These are phyloP conservation scores for Sonneratia caseolaris DNA, from an alignment of 345 rosid species.

Conservation along the genomic window DNA sequence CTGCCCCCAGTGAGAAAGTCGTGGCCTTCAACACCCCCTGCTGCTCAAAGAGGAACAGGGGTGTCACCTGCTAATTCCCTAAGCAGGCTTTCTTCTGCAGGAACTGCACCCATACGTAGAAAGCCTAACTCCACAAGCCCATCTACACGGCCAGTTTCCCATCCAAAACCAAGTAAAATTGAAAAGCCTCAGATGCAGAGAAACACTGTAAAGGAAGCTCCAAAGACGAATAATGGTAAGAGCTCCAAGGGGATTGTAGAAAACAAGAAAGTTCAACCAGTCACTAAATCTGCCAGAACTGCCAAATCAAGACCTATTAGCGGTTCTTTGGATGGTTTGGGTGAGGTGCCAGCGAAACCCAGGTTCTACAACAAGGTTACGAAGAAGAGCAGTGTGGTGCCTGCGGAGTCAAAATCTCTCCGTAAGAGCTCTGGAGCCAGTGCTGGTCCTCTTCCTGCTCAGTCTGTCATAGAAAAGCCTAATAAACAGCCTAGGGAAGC, in stretches of 20 bases:
- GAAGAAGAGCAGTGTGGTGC: conserved; percentile 52
- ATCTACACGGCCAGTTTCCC: conserved; percentile 22
- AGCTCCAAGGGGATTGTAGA: conserved; percentile 19
- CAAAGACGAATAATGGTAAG: conserved; percentile 9
- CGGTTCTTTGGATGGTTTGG: conserved; percentile 24
- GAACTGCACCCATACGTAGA: conserved; percentile 26
- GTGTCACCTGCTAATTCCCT: conserved; percentile 32
- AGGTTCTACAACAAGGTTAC: conserved; percentile 39
- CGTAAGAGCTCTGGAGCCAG: conserved; percentile 38
- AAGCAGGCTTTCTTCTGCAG: conserved; percentile 26
- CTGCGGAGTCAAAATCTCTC: conserved; percentile 43
- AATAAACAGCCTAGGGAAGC: conserved; percentile 20
- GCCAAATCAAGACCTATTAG: conserved; percentile 24
- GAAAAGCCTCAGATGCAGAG: conserved; percentile 25
- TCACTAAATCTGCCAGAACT: conserved; percentile 23
- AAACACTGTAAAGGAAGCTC: conserved; percentile 22
- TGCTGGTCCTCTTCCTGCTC: conserved; percentile 14
- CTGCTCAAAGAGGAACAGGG: conserved; percentile 27
- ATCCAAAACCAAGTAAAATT: conserved; percentile 24
- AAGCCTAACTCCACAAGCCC: conserved; percentile 28
- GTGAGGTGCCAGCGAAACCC: conserved; percentile 28
- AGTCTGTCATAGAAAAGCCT: conserved; percentile 16
- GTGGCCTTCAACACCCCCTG: conserved; percentile 42
- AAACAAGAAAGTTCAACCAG: conserved; percentile 26
- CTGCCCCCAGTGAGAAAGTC: conserved; percentile 43